Evolutionary conservation across 495 filamentous ascomycete genomes (phyloP), one percentile per base, ranked within the genome.

Genomic region (Penicillium angulare): DNA sequence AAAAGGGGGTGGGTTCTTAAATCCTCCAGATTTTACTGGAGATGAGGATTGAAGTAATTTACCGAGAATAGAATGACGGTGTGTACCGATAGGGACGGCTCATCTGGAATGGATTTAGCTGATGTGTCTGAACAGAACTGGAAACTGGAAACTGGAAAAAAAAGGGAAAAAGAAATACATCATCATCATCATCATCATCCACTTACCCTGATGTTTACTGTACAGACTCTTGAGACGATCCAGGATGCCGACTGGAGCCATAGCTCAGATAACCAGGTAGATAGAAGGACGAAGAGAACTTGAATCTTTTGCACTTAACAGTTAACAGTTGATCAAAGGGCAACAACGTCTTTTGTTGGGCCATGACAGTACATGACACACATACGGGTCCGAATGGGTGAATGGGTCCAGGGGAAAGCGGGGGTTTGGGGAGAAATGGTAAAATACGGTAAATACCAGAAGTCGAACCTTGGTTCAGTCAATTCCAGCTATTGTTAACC

Each of bases 31-130:
- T n/a, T 35, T 18, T 38, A 38, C 32, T 35, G n/a, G n/a, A 20
- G 34, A 22, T 47, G 6, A n/a, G 43, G 32, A 21, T n/a, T 1
- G 38, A 23, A 24, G 6, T 27, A 20, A 33, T 45, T 43, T 74
- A 83, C 78, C 50, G 80, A 84, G 42, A 81, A 61, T n/a, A 69
- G 41, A 45, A 68, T 73, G 50, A 78, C 76, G 43, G 71, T 68
- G 38, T 58, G 62, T 48, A 67, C 64, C 47, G 80, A 76, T 36
- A 84, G 67, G 31, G 74, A 67, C 21, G 80, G 80, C 50, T 70
- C 68, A 58, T 68, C 67, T 73, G 43, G 49, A n/a, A 7, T 32
- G 47, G 17, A 8, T 24, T 47, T 24, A 20, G 40, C 16, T 50
- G 21, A 26, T 42, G 22, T 26, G 38, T 41, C 21, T 23, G 13